Evolutionary conservation across 208 protist genomes (phyloP), one percentile per base, ranked within the genome.

Genomic region (Wallacemonas sp.): DNA sequence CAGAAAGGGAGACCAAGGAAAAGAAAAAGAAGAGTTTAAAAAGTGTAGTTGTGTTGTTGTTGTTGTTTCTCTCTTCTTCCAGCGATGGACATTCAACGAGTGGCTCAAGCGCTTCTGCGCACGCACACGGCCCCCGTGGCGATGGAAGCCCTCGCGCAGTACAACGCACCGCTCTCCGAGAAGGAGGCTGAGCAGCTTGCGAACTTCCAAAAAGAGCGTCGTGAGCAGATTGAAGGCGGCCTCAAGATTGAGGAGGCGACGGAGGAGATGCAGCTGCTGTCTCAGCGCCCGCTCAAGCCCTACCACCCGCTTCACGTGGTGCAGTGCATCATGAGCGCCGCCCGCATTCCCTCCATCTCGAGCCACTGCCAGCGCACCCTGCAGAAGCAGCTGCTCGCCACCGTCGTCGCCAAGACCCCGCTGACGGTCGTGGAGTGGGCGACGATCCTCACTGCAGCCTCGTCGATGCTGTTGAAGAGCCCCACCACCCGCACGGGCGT

Each of bases 121-220:
- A 44, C 38, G 22, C 45, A 55, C 28, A 78, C 73, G 16, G 61
- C 78, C 22, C 20, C 67, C 33, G 55, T 41, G 41, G 91, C 86
- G 12, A 61, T 91, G 12, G 65, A 77, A 18, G 76, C 84, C 20
- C 71, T 96, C 5, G 75, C 77, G 26, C 67, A 91, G 55, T 91
- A 86, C 81, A 81, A 88, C 72, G 61, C 90, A 64, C 91, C 91
- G 25, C 81, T 96, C 18, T 75, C 76, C 0, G 81, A 92, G 46
- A 80, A 81, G 48, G 91, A 96, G 67, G 77, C 68, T 1, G 46
- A 44, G n/a, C 73, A 81, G 45, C 80, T 96, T 2, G 57, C 63
- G n/a, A 73, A 81, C 33, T 87, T 89, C 61, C 29, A 65, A 11
- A 72, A 67, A 44, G 39, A 55, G 42, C 80, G 67, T 57, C 76